A percentile compares a stretch with the other conserved stretches of the same genome.
Evolutionary conservation across 2,329 filamentous ascomycete genomes (phyloP).

Genomic region (Beauveria sp.): DNA sequence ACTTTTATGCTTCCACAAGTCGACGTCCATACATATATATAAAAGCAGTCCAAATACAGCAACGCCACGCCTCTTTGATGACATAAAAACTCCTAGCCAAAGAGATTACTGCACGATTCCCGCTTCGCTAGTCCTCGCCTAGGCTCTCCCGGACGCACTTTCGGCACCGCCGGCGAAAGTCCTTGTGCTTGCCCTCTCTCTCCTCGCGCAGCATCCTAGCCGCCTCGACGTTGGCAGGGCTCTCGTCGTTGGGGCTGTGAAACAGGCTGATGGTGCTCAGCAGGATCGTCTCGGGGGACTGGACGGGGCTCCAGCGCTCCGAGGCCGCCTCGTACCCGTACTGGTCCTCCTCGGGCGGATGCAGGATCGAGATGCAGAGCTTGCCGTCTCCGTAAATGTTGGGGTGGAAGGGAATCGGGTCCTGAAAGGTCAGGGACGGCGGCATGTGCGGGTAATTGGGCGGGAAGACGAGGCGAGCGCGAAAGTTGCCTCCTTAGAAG

Average conservation of each 20-base stretch:
- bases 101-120: neutral
- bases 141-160: conserved; percentile 75
- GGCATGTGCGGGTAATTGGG: conserved; percentile 79
- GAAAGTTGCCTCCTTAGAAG: conserved; percentile 76
- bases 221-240: conserved; percentile 89
- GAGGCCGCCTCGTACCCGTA: conserved; percentile 86
- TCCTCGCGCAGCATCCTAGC: conserved; percentile 83
- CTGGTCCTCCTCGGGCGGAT: conserved; percentile 88
- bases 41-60: neutral
- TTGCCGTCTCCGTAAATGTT: conserved; percentile 85
- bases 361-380: conserved; percentile 95
- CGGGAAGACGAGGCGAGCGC: conserved; percentile 76
- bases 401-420: conserved; percentile 81
- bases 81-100: neutral
- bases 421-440: conserved; percentile 80
- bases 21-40: neutral
- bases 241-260: conserved; percentile 88
- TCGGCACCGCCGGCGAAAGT: conserved; percentile 73
- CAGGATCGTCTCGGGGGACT: conserved; percentile 90
- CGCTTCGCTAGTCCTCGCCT: conserved; percentile 52
- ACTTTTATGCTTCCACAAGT: neutral
- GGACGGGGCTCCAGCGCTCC: conserved; percentile 92
- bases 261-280: conserved; percentile 89
- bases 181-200: conserved; percentile 48
- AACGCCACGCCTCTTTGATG: neutral